phyloP scores from a whole-genome alignment of 2,329 filamentous ascomycete species.

The Sporothrix variecibatus region DNA sequence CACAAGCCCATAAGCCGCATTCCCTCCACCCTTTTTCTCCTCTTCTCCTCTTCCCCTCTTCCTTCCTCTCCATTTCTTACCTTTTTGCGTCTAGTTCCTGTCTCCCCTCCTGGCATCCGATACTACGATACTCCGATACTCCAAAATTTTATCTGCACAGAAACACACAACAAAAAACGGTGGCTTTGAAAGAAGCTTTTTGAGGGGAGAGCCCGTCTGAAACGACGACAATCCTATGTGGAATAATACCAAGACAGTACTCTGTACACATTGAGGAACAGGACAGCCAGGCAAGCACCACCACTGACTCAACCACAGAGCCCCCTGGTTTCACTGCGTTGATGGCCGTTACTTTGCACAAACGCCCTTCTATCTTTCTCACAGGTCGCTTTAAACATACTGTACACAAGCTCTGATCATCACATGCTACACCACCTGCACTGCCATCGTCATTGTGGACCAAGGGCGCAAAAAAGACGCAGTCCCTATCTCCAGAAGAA shows the following conservation, averaged over 20 bases:
- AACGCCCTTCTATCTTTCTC: too few relatives aligned
- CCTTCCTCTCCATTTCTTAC: background rate
- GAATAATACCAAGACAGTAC: background rate
- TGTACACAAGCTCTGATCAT: background rate
- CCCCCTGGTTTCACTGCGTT: too few relatives aligned
- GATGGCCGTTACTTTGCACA: too few relatives aligned
- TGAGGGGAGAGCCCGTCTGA: background rate
- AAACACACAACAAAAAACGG: background rate
- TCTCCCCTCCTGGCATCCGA: constrained; percentile 7
- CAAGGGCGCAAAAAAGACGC: background rate
- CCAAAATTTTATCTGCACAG: background rate
- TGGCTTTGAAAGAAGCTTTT: background rate
- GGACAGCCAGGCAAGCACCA: background rate
- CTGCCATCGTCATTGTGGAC: background rate
- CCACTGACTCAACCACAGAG: background rate
- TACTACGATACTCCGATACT: constrained; percentile 7
- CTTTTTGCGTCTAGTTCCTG: background rate
- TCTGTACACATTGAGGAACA: background rate
- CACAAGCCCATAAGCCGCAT: background rate
- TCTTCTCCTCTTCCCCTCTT: background rate
- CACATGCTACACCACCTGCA: background rate
- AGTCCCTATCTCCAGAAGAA: background rate
- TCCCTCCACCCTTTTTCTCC: background rate
- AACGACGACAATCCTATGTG: background rate
- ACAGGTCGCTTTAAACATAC: background rate